Evolutionary conservation across 805 yeast genomes (phyloP).

Genomic region (Metschnikowia lochheadii): DNA sequence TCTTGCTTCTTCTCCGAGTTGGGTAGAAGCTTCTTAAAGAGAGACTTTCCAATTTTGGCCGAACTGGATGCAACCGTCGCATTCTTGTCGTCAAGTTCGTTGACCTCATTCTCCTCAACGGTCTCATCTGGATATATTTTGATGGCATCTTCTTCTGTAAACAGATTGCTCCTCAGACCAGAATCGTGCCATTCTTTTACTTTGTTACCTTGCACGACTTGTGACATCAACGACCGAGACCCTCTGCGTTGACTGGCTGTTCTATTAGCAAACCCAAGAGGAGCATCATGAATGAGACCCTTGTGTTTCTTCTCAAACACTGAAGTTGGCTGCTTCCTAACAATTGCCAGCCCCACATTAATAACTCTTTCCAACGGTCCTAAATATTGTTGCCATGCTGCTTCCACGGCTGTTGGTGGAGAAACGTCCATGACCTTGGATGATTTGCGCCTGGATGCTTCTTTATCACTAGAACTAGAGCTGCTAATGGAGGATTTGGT

Average conservation of each 20-base stretch:
- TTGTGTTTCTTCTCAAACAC: slow-evolving; percentile 52
- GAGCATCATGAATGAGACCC: slow-evolving; percentile 58
- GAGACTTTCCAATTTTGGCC: slow-evolving; percentile 15
- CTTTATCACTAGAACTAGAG: slow-evolving; percentile 13
- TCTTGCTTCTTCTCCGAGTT: slow-evolving; percentile 18
- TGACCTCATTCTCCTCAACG: not conserved
- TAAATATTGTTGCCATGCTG: slow-evolving; percentile 55
- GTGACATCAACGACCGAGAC: slow-evolving; percentile 29
- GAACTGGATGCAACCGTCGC: slow-evolving; percentile 6
- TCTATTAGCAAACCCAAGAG: slow-evolving; percentile 39
- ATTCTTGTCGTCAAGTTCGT: slow-evolving; percentile 10
- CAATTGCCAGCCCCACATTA: slow-evolving; percentile 23
- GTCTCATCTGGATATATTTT: slow-evolving; percentile 9
- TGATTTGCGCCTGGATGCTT: slow-evolving; percentile 16
- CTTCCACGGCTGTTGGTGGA: slow-evolving; percentile 50
- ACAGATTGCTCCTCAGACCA: not conserved
- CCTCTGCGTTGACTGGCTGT: slow-evolving; percentile 16
- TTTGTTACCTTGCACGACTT: slow-evolving; percentile 34
- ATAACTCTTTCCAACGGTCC: slow-evolving; percentile 56
- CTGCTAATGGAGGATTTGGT: slow-evolving; percentile 15
- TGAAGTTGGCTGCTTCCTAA: slow-evolving; percentile 43
- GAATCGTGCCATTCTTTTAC: slow-evolving; percentile 12
- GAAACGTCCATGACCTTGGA: slow-evolving; percentile 36
- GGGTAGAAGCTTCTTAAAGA: slow-evolving; percentile 21
- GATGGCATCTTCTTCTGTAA: slow-evolving; percentile 14